phyloP scores from a whole-genome alignment of 192 early-diverging fungal genomes.

The Backusella westeae region DNA sequence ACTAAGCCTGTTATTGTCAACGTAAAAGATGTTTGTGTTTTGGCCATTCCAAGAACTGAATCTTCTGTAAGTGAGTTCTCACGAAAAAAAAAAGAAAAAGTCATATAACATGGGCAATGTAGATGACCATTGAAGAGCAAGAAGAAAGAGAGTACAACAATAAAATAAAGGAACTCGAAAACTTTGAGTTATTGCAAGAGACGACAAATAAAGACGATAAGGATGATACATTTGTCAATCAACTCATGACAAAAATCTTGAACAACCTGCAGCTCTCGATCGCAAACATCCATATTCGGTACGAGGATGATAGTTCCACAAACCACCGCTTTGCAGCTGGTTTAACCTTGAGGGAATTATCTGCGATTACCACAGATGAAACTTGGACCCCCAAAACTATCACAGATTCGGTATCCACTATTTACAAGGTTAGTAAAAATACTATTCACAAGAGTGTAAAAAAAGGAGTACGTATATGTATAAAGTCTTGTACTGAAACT shows the following conservation, averaged over 20 bases:
- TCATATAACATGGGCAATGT: not conserved
- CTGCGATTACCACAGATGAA: slow-evolving; percentile 75
- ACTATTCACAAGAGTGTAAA: not conserved
- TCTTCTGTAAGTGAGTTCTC: slow-evolving; percentile 44
- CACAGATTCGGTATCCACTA: slow-evolving; percentile 59
- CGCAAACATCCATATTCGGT: slow-evolving; percentile 83
- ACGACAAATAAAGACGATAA: slow-evolving; percentile 22
- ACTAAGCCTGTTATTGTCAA: slow-evolving; percentile 75
- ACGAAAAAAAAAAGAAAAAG: not conserved
- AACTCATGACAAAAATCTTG: slow-evolving; percentile 78
- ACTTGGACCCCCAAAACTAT: slow-evolving; percentile 70
- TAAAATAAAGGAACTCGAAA: slow-evolving; percentile 68
- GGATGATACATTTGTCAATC: slow-evolving; percentile 66
- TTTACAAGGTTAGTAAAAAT: slow-evolving; percentile 56
- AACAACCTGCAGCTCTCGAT: slow-evolving; percentile 87
- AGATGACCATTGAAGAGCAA: slow-evolving; percentile 52
- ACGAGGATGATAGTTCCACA: slow-evolving; percentile 75
- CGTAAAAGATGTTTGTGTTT: slow-evolving; percentile 72
- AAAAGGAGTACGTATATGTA: not conserved
- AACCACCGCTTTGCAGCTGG: slow-evolving; percentile 73
- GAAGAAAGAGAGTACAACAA: slow-evolving; percentile 65
- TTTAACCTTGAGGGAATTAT: slow-evolving; percentile 74
- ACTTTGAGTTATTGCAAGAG: slow-evolving; percentile 45
- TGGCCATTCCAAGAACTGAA: slow-evolving; percentile 66
- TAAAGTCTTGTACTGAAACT: not conserved